Conservation (phyloP, 2,329 filamentous ascomycete species). For the Talaromyces albobiverticillius region DNA sequence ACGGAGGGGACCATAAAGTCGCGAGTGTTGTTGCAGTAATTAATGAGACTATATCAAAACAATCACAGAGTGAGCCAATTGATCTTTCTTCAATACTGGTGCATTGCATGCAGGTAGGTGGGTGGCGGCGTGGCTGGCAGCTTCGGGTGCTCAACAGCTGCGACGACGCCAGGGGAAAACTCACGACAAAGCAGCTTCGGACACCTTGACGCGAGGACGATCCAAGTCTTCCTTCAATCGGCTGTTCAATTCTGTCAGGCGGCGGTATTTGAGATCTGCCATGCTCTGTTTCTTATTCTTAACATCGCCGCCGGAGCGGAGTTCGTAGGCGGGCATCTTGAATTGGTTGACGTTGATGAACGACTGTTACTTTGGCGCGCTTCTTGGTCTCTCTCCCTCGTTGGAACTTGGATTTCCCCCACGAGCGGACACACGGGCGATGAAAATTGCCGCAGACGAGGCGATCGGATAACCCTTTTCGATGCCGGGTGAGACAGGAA, state of each 20-base stretch:
- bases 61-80: slow-evolving; percentile 3
- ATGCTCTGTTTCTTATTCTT: slow-evolving; percentile 98
- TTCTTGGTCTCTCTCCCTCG: not conserved
- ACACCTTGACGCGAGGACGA: slow-evolving; percentile 90
- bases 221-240: slow-evolving; percentile 94
- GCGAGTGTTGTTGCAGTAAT: slow-evolving; percentile 95
- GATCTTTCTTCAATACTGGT: not conserved
- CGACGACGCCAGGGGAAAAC: slow-evolving; percentile 27
- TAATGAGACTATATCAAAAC: slow-evolving; percentile 70
- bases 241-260: slow-evolving; percentile 94
- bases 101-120: slow-evolving; percentile 6
- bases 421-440: not conserved
- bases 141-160: not conserved
- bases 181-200: slow-evolving; percentile 84
- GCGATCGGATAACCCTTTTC: not conserved
- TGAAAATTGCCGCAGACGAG: not conserved
- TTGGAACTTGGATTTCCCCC: not conserved
- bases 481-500: slow-evolving; percentile 1
- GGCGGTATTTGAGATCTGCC: slow-evolving; percentile 94
- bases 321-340: slow-evolving; percentile 64
- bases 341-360: slow-evolving; percentile 17
- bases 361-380: slow-evolving; percentile 19
- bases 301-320: slow-evolving; percentile 62
- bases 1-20: slow-evolving; percentile 99
- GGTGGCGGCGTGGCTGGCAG: slow-evolving; percentile 11